A percentile compares a stretch with the other conserved stretches of the same genome.
Evolutionary conservation across 2,329 filamentous ascomycete species (phyloP).

Genomic region (Diaporthe sp.): DNA sequence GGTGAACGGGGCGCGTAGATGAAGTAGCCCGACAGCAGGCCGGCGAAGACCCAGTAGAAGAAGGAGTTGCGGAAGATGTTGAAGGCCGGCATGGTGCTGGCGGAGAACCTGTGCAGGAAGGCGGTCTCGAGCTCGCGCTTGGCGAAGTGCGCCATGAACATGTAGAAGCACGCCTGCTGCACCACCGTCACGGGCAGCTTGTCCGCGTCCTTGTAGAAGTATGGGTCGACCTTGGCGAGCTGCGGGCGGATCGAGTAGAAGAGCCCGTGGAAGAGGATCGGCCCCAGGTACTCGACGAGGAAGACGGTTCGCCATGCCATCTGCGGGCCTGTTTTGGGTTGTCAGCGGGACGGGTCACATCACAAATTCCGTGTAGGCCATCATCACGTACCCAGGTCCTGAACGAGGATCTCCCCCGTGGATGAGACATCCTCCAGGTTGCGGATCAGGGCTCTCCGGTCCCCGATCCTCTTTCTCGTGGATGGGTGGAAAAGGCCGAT

Average conservation of each 20-base stretch:
- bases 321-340: slow-evolving; percentile 77
- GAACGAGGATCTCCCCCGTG: slow-evolving; percentile 80
- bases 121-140: slow-evolving; percentile 97
- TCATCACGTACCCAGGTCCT: slow-evolving; percentile 83
- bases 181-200: slow-evolving; percentile 70
- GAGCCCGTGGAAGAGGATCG: slow-evolving; percentile 87
- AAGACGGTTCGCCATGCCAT: slow-evolving; percentile 95
- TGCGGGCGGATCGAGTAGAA: slow-evolving; percentile 80
- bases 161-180: slow-evolving; percentile 80
- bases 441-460: slow-evolving; percentile 68
- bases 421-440: slow-evolving; percentile 64
- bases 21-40: slow-evolving; percentile 85
- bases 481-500: slow-evolving; percentile 73
- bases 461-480: slow-evolving; percentile 74
- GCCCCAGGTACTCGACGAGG: slow-evolving; percentile 94
- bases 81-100: slow-evolving; percentile 89
- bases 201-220: slow-evolving; percentile 59
- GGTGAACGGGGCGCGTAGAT: slow-evolving; percentile 83
- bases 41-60: slow-evolving; percentile 93
- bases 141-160: slow-evolving; percentile 87
- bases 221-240: slow-evolving; percentile 70
- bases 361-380: slow-evolving; percentile 19
- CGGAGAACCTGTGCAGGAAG: slow-evolving; percentile 95
- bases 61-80: slow-evolving; percentile 96
- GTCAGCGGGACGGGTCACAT: neutral